Base-by-base conservation (phyloP, 768 basidiomycete species). In the Leccinum fibrillosum region DNA sequence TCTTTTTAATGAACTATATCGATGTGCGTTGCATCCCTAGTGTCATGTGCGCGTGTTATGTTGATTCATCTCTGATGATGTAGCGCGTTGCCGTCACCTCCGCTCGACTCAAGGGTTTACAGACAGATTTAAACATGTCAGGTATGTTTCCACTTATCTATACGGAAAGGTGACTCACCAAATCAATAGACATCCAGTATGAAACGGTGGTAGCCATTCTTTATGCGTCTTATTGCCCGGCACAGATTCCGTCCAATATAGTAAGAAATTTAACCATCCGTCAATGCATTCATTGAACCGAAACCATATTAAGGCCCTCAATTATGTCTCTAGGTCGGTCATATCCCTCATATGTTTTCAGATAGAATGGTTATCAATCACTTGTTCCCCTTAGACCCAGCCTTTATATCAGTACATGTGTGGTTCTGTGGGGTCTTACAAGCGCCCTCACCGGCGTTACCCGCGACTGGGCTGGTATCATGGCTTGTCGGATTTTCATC, bases 221-320 rank as follows among this genome's bases (percentile, higher is more conserved):
- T 25, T 85, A 79, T 59, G 86, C 75, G 2, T 82, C 83, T 1
- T 86, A 88, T 58, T 80, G 80, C 37, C 85, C 85, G 2, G 80
- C 82, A 13, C 85, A 87, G 62, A 79, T 88, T 54, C 86, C 86
- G 1, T 86, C 82, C 1, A 88, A 86, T 64, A 86, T 88, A 82
- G 85, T 81, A 59, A 17, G 74, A 44, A 12, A 44, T 44, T 9
- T 52, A 21, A 6, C 17, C 7, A 5, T 35, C 23, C 1, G 8
- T 25, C 32, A 17, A 15, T 3, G 11, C n/a, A 32, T 32, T 11
- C n/a, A 9, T 26, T 19, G 3, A 30, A 37, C 53, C 32, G 5
- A 55, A 48, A 35, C 28, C 26, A 8, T 15, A n/a, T 11, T 0
- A 54, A 85, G 84, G 75, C 86, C 54, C 62, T 86, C 17, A 85